A percentile compares a stretch with the other conserved stretches of the same genome.
Evolutionary conservation across 805 yeast genomes (phyloP).

Genomic region (Teunomyces pallodes): DNA sequence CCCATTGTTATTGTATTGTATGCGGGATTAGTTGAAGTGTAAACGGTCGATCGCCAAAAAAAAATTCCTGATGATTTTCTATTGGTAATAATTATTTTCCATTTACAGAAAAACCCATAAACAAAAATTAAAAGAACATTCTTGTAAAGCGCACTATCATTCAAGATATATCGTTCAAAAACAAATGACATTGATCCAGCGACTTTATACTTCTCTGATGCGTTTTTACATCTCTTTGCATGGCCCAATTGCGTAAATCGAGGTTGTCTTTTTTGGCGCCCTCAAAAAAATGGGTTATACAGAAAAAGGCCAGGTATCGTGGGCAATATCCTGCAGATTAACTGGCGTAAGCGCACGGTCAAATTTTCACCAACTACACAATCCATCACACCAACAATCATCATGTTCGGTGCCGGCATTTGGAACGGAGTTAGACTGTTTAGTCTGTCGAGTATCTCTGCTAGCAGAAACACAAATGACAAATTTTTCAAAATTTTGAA

Average conservation of each 20-base stretch:
- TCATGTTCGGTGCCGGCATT: constrained; percentile 5
- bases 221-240: background rate
- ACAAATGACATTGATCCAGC: background rate
- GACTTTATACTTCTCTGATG: background rate
- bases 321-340: background rate
- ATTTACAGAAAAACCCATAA: background rate
- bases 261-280: no score
- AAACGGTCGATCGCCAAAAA: background rate
- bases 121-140: background rate
- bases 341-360: background rate
- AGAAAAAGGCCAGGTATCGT: background rate
- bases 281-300: background rate
- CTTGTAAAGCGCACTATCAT: background rate
- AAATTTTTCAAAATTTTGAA: constrained; percentile 41
- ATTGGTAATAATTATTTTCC: background rate
- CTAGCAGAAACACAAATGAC: constrained; percentile 15
- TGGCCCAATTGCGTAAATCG: background rate
- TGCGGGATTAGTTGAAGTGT: no score
- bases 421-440: constrained; percentile 4
- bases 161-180: background rate
- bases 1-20: no score
- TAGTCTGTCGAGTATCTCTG: background rate
- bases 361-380: background rate
- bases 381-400: constrained; percentile 2
- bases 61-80: background rate